Percentiles rank a stretch among this genome's conserved stretches.
These are phyloP conservation scores for Alectoria sarmentosa DNA, from an alignment of 495 filamentous ascomycete genomes.

Conservation along the genomic window DNA sequence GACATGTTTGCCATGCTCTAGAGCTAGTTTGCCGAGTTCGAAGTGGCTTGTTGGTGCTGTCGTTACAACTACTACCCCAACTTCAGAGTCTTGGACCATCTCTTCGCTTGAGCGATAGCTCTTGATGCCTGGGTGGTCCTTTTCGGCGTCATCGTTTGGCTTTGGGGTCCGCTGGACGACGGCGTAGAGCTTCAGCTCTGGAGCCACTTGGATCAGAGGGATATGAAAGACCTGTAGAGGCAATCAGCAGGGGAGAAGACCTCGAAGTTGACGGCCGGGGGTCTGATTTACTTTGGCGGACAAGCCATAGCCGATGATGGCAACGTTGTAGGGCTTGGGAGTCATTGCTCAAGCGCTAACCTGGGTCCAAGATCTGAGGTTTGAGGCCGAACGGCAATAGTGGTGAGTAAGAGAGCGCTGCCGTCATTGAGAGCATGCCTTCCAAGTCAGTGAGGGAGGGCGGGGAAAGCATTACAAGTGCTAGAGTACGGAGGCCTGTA, in stretches of 20 bases:
- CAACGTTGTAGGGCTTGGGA: slow-evolving; percentile 49
- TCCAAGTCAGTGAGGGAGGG: too few species aligned
- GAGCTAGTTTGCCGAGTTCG: slow-evolving; percentile 52
- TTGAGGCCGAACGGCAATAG: background rate
- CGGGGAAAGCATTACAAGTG: background rate
- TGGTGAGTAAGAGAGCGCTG: background rate
- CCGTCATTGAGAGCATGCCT: background rate
- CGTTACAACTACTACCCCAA: slow-evolving; percentile 69
- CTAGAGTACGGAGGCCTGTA: background rate
- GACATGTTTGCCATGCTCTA: slow-evolving; percentile 72
- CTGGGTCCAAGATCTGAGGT: background rate
- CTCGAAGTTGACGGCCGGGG: background rate
- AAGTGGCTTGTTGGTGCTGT: slow-evolving; percentile 75
- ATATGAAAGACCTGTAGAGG: slow-evolving; percentile 65
- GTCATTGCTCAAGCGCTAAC: slow-evolving; percentile 32
- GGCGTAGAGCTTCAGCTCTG: slow-evolving; percentile 62
- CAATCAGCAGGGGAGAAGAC: background rate
- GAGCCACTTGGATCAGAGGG: slow-evolving; percentile 64
- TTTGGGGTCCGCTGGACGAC: slow-evolving; percentile 74
- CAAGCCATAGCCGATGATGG: slow-evolving; percentile 62
- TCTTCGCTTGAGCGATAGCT: slow-evolving; percentile 54
- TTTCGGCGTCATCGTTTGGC: slow-evolving; percentile 52
- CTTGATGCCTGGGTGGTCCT: slow-evolving; percentile 61
- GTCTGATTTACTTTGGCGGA: slow-evolving; percentile 54
- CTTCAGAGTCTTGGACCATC: slow-evolving; percentile 55